Conservation (phyloP, 2,329 filamentous ascomycete genomes). For the Cryoendolithus antarcticus region DNA sequence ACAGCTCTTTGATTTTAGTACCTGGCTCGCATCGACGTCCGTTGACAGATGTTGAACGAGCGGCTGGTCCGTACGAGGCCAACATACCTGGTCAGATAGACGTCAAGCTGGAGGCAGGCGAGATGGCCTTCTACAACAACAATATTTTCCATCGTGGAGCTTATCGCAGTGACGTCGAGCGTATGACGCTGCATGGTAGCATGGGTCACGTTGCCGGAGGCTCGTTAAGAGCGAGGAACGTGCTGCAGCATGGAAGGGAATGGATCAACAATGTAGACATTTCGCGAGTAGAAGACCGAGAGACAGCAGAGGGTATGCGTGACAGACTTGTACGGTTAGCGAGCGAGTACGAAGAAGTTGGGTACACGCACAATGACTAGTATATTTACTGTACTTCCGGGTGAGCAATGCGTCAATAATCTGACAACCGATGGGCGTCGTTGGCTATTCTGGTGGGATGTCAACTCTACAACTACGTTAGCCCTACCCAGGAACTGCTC, state of each 20-base stretch:
- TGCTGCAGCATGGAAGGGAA: conserved; percentile 8
- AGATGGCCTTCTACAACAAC: conserved; percentile 81
- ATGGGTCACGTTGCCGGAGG: conserved; percentile 9
- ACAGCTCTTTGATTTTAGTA: conserved; percentile 61
- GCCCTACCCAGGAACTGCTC: too few relatives aligned
- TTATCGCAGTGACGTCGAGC: conserved; percentile 47
- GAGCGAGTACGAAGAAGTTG: too few relatives aligned
- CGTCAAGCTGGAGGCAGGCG: conserved; percentile 58
- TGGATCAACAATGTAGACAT: conserved; percentile 6
- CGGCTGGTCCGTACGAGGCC: conserved; percentile 52
- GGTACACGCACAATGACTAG: too few relatives aligned
- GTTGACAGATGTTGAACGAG: conserved; percentile 56
- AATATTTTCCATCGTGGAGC: conserved; percentile 70
- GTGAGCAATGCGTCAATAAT: too few relatives aligned
- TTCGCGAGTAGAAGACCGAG: conserved; percentile 1
- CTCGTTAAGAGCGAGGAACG: conserved; percentile 6
- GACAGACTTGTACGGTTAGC: conserved; percentile 5
- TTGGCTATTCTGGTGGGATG: too few relatives aligned
- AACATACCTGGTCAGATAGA: conserved; percentile 49
- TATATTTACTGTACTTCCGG: too few relatives aligned
- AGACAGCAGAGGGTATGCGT: conserved; percentile 7
- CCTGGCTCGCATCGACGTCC: conserved; percentile 64
- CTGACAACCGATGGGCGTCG: too few relatives aligned
- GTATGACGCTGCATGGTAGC: conserved; percentile 21
- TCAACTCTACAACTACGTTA: too few relatives aligned